Evolutionary conservation across 139 green algal genomes (phyloP).

Genomic region (Chlamydomonas incerta): DNA sequence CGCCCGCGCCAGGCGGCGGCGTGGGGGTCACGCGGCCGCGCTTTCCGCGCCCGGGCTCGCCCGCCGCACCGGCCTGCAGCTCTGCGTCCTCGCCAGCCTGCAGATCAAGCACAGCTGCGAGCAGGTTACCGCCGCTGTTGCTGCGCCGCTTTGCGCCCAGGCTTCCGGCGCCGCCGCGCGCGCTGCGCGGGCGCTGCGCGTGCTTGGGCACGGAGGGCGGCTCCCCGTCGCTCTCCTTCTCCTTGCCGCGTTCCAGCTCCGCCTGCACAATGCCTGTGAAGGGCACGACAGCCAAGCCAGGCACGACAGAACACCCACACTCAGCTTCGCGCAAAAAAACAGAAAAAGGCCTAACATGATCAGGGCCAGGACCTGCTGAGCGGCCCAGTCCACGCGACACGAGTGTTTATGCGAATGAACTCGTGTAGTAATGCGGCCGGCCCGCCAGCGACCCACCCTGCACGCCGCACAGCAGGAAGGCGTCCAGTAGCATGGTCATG

Average conservation of each 20-base stretch:
- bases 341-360: too few relatives aligned
- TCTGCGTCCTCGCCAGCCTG: neutral
- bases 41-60: too few relatives aligned
- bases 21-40: too few relatives aligned
- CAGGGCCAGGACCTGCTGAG: too few relatives aligned
- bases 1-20: too few relatives aligned
- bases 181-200: neutral
- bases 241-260: neutral
- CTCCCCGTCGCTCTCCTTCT: neutral
- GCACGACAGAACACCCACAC: too few relatives aligned
- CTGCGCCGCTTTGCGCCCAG: neutral
- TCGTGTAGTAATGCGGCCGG: too few relatives aligned
- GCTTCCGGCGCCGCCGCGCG: neutral
- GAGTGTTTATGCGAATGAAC: too few relatives aligned
- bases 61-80: too few relatives aligned
- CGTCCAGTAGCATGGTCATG: slow-evolving; percentile 39
- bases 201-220: slow-evolving; percentile 1
- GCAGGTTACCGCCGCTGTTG: neutral
- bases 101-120: neutral
- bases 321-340: too few relatives aligned
- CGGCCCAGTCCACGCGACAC: too few relatives aligned
- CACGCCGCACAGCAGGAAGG: neutral
- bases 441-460: neutral
- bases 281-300: too few relatives aligned
- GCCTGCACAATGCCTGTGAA: neutral